Base-by-base conservation (phyloP, 75 land plant genomes). In the Cunninghamia lanceolata region DNA sequence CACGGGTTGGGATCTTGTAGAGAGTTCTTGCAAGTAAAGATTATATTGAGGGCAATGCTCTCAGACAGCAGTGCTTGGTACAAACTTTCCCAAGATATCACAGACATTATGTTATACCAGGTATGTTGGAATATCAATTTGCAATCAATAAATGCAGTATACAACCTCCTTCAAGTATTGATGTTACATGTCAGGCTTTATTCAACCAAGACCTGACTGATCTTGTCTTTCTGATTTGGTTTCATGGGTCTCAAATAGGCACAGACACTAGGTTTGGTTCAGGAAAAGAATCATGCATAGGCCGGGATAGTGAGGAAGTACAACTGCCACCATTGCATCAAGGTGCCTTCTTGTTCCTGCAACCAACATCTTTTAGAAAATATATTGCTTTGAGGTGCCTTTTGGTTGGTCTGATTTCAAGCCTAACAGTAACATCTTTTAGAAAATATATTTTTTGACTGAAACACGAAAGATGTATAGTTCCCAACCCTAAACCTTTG, bases 101-200 rank as follows among this genome's bases (percentile, higher is more conserved):
- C 84, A 83, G 25, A 32, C 84, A 83, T 83, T 83, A 83, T 54
- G 63, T 83, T 83, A 30, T 83, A 34, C 84, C 84, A 16, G 84
- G 84, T 83, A 83, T 8, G 63, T 25, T 80, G 82, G 82, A 43
- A 42, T 80, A 28, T 13, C 46, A 83, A 54, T 35, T 52, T 53
- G 32, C 54, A 83, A 53, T 53, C 28, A 34, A 54, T 52, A 52
- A 52, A 53, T 83, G 50, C 8, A 17, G 13, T 9, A 83, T 1
- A 63, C 28, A 19, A 32, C 84, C 39, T 52, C 36, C 84, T 52
- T 83, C 30, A 2, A 83, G 19, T 42, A 8, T 83, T 83, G 84
- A 53, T 52, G 35, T 50, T 42, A 17, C 39, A 5, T 83, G 4
- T 53, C 53, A 50, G 39, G 34, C 0, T 28, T 7, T 32, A 28